phyloP scores from a whole-genome alignment of 768 basidiomycete genomes.

The Boletus rufocinnamomeus region DNA sequence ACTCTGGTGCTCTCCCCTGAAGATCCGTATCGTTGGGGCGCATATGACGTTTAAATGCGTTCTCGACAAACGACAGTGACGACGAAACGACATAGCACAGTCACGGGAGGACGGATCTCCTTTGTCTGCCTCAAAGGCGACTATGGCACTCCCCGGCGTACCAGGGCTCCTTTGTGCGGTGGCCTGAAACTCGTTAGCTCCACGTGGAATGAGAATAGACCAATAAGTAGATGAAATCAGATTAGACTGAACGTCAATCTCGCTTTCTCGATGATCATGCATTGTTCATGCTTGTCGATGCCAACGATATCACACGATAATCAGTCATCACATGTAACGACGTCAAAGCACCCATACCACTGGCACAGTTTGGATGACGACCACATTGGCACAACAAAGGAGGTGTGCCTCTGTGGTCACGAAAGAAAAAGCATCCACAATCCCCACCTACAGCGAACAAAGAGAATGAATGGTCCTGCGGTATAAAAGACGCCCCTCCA shows the following conservation, averaged over 20 bases:
- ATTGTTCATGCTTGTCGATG: not conserved
- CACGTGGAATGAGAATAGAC: not conserved
- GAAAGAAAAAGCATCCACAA: slow-evolving; percentile 3
- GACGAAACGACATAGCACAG: not conserved
- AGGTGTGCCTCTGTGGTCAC: not conserved
- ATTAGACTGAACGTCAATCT: not conserved
- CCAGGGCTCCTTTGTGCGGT: not conserved
- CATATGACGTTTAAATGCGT: not conserved
- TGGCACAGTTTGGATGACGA: not conserved
- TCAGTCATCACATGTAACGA: not conserved
- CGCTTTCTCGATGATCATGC: not conserved
- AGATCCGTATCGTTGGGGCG: not conserved
- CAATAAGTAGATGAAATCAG: not conserved
- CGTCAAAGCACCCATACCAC: not conserved
- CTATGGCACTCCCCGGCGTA: not conserved
- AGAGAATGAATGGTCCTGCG: not conserved
- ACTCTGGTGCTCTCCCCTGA: not conserved
- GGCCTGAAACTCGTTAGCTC: not conserved
- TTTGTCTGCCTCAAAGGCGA: not conserved
- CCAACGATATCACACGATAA: not conserved
- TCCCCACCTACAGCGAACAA: slow-evolving; percentile 3
- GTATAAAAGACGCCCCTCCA: slow-evolving; percentile 9
- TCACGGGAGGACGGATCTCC: not conserved
- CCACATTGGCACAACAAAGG: slow-evolving; percentile 6
- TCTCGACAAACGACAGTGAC: not conserved